A percentile compares a stretch with the other conserved stretches of the same genome.
Evolutionary conservation across 106 monocot genomes (phyloP).

Genomic region (Allium sativum): DNA sequence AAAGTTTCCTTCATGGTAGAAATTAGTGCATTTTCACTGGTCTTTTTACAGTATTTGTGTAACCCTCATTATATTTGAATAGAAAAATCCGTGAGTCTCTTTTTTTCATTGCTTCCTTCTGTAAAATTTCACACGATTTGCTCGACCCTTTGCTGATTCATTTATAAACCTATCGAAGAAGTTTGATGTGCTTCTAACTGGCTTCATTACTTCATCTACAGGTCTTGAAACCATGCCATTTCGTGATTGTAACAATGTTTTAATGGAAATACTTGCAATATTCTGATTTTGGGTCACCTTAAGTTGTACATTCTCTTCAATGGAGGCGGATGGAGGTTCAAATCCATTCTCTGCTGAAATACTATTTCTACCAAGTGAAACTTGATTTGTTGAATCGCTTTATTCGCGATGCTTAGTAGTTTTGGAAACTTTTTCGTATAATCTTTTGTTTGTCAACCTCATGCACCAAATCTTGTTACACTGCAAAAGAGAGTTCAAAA

Average conservation of each 20-base stretch:
- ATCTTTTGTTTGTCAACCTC: slow-evolving; percentile 83
- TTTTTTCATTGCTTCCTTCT: slow-evolving; percentile 33
- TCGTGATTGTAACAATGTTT: slow-evolving; percentile 3
- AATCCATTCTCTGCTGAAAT: background rate
- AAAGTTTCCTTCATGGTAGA: slow-evolving; percentile 18
- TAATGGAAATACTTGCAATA: background rate
- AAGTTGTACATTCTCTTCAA: background rate
- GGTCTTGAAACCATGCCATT: slow-evolving; percentile 10
- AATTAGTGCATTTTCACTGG: slow-evolving; percentile 71
- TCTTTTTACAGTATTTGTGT: slow-evolving; percentile 88
- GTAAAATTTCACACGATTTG: slow-evolving; percentile 7
- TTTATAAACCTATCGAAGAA: slow-evolving; percentile 77
- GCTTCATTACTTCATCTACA: slow-evolving; percentile 17
- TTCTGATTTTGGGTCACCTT: slow-evolving; percentile 12
- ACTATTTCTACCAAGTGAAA: too few species aligned
- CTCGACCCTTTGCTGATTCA: slow-evolving; percentile 19
- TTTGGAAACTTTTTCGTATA: slow-evolving; percentile 42
- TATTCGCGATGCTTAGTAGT: slow-evolving; percentile 11
- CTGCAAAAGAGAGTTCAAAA: slow-evolving; percentile 42
- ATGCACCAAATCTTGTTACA: slow-evolving; percentile 78
- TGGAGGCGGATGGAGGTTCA: slow-evolving; percentile 1
- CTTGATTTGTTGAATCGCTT: slow-evolving; percentile 4
- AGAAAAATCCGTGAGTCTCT: slow-evolving; percentile 67
- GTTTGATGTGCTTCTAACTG: slow-evolving; percentile 13
- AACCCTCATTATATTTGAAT: slow-evolving; percentile 97